These are phyloP conservation scores for Rhynchospora pubera DNA, from an alignment of 176 grass and related monocot species.

Conservation along the genomic window DNA sequence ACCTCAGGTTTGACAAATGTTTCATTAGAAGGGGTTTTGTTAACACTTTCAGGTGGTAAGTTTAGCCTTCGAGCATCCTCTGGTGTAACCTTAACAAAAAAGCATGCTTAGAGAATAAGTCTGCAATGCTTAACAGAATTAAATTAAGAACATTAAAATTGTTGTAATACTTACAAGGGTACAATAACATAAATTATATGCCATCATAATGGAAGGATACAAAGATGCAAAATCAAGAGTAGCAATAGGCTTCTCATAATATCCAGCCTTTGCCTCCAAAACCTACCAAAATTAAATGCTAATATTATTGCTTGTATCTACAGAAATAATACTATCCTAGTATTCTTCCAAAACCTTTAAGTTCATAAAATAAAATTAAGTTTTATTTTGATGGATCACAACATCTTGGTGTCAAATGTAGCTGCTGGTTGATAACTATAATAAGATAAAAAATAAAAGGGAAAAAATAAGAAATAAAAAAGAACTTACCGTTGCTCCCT, in stretches of 20 bases:
- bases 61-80: slow-evolving; percentile 81
- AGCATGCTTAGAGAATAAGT: not conserved
- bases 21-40: slow-evolving; percentile 95
- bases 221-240: slow-evolving; percentile 99
- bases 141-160: slow-evolving; percentile 1
- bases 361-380: not conserved
- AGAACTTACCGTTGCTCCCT: slow-evolving; percentile 96
- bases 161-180: slow-evolving; percentile 66
- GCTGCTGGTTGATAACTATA: not conserved
- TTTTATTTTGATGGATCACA: not conserved
- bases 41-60: slow-evolving; percentile 65
- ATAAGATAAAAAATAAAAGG: not conserved
- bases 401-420: not conserved
- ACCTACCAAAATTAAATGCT: slow-evolving; percentile 41
- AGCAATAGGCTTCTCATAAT: slow-evolving; percentile 95
- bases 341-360: not conserved
- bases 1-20: slow-evolving; percentile 89
- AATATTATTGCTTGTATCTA: not conserved
- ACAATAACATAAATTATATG: slow-evolving; percentile 98
- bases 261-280: slow-evolving; percentile 97
- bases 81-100: slow-evolving; percentile 62
- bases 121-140: slow-evolving; percentile 17
- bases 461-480: not conserved
- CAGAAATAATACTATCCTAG: not conserved
- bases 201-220: slow-evolving; percentile 99